A percentile compares a stretch with the other conserved stretches of the same genome.
phyloP scores from a whole-genome alignment of 495 filamentous ascomycete genomes.

The Annulohypoxylon stygium region DNA sequence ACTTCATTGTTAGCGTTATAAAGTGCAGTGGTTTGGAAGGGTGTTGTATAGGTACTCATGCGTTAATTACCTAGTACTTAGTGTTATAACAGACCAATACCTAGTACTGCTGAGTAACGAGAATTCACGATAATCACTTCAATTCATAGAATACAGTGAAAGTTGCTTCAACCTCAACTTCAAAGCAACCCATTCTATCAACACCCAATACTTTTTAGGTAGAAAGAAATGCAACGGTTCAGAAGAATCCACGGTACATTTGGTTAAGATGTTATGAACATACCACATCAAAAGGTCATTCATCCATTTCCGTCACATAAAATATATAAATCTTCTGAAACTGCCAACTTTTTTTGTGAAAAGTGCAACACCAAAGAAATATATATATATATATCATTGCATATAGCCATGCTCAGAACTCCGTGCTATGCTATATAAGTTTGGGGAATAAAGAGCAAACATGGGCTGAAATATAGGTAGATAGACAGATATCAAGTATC shows the following conservation, averaged over 20 bases:
- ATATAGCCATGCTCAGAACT: constrained; percentile 35
- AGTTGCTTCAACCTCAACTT: too few species aligned
- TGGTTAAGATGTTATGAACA: neutral
- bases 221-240: neutral
- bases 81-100: too few species aligned
- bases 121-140: too few species aligned
- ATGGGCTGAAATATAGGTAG: constrained; percentile 2
- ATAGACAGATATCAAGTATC: constrained; percentile 23
- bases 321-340: neutral
- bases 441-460: constrained; percentile 4
- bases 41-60: too few species aligned
- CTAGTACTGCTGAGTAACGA: too few species aligned
- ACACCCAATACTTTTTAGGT: neutral
- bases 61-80: too few species aligned
- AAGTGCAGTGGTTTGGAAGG: too few species aligned
- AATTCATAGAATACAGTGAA: too few species aligned
- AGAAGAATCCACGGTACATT: neutral
- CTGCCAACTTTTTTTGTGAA: neutral
- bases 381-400: constrained; percentile 17
- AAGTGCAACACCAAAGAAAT: constrained; percentile 1
- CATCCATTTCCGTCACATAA: neutral
- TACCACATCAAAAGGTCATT: neutral
- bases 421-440: constrained; percentile 43
- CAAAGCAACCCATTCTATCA: too few species aligned
- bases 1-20: too few species aligned